phyloP scores from a whole-genome alignment of 1,139 yeast species.

The Diutina siamensis region DNA sequence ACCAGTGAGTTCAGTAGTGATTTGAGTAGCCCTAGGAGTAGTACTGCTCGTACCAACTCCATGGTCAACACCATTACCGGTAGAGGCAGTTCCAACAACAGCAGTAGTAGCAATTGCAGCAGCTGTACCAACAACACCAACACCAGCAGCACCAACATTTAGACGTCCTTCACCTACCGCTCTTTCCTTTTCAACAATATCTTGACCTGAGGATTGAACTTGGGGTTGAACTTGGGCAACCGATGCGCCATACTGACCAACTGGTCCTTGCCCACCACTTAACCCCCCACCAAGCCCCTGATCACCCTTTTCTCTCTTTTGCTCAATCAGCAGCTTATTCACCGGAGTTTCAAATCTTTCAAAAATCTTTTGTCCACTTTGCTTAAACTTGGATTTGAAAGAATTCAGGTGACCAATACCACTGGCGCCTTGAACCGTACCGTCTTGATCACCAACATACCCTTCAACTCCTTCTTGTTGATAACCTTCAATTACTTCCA shows the following conservation, averaged over 20 bases:
- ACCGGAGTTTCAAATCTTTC: conserved; percentile 4
- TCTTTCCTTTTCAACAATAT: too few relatives aligned
- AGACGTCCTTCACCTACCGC: neutral
- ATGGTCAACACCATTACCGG: neutral
- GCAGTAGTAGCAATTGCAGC: neutral
- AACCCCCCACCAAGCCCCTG: neutral
- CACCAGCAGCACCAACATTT: neutral
- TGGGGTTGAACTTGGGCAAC: neutral
- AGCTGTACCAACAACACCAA: neutral
- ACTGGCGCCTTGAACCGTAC: neutral
- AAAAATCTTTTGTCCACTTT: neutral
- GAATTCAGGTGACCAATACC: neutral
- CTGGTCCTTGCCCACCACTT: neutral
- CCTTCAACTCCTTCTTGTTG: neutral
- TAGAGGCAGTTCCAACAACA: neutral
- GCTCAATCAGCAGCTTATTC: neutral
- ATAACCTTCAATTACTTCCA: neutral
- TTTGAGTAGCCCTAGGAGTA: too few relatives aligned
- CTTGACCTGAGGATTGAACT: too few relatives aligned
- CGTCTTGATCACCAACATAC: neutral
- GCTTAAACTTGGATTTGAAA: conserved; percentile 4
- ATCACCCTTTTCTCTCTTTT: neutral
- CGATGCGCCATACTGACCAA: too few relatives aligned
- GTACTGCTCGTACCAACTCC: too few relatives aligned
- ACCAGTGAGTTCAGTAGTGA: too few relatives aligned